Conservation (phyloP, 352 stramenopile species). For the Globisporangium mamillatum region DNA sequence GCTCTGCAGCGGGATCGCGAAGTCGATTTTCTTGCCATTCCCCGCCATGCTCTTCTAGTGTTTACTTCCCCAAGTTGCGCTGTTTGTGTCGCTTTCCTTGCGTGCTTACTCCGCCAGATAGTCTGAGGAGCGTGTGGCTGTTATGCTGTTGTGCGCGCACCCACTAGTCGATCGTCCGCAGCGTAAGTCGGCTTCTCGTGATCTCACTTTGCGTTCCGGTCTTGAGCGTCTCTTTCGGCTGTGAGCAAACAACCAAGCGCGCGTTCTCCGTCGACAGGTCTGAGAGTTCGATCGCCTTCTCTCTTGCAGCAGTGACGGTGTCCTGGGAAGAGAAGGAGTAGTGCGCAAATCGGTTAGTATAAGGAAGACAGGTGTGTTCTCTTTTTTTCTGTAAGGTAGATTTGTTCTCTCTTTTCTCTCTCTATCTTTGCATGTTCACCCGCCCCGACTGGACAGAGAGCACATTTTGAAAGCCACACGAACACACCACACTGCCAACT, state of each 20-base stretch:
- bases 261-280: not conserved
- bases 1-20: conserved; percentile 47
- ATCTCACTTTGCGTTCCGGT: not conserved
- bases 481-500: not conserved
- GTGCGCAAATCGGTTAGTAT: not conserved
- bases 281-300: not conserved
- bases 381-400: not conserved
- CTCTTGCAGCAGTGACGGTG: not conserved
- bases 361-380: not conserved
- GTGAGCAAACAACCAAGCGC: not conserved
- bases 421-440: not conserved
- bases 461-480: not conserved
- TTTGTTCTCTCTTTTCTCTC: not conserved
- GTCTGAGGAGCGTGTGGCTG: not conserved
- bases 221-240: conserved; percentile 9
- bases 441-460: not conserved
- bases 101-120: conserved; percentile 1
- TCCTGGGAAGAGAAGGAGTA: not conserved
- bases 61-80: not conserved
- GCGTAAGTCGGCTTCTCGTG: not conserved
- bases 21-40: conserved; percentile 16
- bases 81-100: not conserved
- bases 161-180: not conserved
- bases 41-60: conserved; percentile 12
- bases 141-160: not conserved